Evolutionary conservation across 805 yeast species (phyloP).

Genomic region (Candida sonorensis): DNA sequence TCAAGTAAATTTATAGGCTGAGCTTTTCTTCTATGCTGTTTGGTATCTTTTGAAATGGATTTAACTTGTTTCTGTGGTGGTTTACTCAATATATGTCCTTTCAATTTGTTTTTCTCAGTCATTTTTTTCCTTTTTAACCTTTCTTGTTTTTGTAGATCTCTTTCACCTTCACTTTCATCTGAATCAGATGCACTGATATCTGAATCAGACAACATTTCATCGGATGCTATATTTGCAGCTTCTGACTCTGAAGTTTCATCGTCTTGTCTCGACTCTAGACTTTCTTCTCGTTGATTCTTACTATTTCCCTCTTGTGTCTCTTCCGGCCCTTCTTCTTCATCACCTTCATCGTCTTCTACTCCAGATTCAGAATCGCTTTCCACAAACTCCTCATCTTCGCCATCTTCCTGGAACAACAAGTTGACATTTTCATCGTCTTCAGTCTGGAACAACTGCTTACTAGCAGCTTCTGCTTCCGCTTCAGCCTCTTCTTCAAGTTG

Average conservation of each 20-base stretch:
- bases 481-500: slow-evolving; percentile 47
- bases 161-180: slow-evolving; percentile 50
- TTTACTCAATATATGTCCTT: too few relatives aligned
- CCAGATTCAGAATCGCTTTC: slow-evolving; percentile 22
- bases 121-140: slow-evolving; percentile 12
- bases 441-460: slow-evolving; percentile 13
- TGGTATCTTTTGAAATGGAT: too few relatives aligned
- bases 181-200: slow-evolving; percentile 43
- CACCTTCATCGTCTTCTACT: slow-evolving; percentile 27
- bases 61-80: slow-evolving; percentile 25
- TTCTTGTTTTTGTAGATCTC: slow-evolving; percentile 29
- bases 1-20: too few relatives aligned
- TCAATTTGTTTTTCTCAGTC: slow-evolving; percentile 14
- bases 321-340: slow-evolving; percentile 24
- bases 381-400: slow-evolving; percentile 43
- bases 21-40: too few relatives aligned
- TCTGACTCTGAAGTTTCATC: slow-evolving; percentile 27
- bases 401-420: slow-evolving; percentile 60
- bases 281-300: too few relatives aligned
- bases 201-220: slow-evolving; percentile 51
- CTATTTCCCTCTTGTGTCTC: slow-evolving; percentile 5
- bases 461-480: slow-evolving; percentile 8
- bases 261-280: too few relatives aligned
- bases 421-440: slow-evolving; percentile 78
- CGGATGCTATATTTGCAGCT: slow-evolving; percentile 26